phyloP scores from a whole-genome alignment of 768 basidiomycete genomes.

The Coprinopsis sp. region DNA sequence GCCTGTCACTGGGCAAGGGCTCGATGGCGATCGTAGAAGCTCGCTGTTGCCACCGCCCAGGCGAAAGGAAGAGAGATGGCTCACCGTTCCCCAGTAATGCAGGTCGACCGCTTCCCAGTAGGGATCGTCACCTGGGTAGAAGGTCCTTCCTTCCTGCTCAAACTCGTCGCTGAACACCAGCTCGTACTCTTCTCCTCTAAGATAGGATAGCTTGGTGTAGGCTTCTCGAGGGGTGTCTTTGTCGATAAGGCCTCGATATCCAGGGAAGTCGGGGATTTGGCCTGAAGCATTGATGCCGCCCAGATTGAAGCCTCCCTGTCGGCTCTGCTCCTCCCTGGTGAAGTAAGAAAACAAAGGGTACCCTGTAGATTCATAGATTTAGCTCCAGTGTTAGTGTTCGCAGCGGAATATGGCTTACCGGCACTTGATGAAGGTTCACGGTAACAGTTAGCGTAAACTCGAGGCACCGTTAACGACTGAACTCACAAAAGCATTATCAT shows the following conservation, averaged over 20 bases:
- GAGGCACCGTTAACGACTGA: background rate
- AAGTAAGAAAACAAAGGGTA: slow-evolving; percentile 51
- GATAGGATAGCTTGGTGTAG: slow-evolving; percentile 48
- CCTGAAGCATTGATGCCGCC: slow-evolving; percentile 74
- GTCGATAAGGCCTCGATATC: slow-evolving; percentile 70
- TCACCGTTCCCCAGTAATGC: slow-evolving; percentile 63
- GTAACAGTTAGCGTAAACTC: background rate
- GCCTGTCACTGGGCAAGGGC: slow-evolving; percentile 3
- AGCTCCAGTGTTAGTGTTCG: background rate
- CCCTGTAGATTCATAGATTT: slow-evolving; percentile 24
- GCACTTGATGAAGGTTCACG: slow-evolving; percentile 23
- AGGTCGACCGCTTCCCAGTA: slow-evolving; percentile 58
- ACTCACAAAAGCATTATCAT: slow-evolving; percentile 49
- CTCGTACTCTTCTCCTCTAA: slow-evolving; percentile 48
- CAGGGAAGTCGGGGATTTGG: slow-evolving; percentile 56
- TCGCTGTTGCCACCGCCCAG: slow-evolving; percentile 8
- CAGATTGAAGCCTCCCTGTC: slow-evolving; percentile 61
- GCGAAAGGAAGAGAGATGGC: slow-evolving; percentile 20
- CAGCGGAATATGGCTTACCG: slow-evolving; percentile 21
- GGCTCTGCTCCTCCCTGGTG: slow-evolving; percentile 33
- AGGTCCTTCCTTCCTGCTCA: slow-evolving; percentile 63
- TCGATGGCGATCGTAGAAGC: background rate
- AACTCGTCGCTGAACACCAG: slow-evolving; percentile 85
- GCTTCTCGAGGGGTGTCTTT: slow-evolving; percentile 63
- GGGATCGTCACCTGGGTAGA: slow-evolving; percentile 67